Conservation (phyloP, 768 basidiomycete genomes). For the Crepidotus variabilis region DNA sequence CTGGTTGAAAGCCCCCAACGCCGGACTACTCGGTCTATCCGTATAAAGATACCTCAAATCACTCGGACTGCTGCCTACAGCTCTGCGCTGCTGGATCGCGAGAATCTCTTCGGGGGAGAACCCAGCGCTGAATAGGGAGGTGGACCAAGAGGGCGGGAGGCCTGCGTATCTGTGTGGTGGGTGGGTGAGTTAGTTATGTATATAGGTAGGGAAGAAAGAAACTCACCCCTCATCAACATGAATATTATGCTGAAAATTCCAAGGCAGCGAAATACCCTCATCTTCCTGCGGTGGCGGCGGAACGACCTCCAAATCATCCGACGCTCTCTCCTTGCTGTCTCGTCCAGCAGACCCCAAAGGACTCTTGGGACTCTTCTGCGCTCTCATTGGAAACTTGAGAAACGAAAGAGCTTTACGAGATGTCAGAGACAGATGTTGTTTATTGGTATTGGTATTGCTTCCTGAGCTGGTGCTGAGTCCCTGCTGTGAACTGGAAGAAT, state of each 20-base stretch:
- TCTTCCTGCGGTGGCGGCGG: slow-evolving; percentile 38
- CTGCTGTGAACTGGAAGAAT: neutral
- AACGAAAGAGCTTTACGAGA: slow-evolving; percentile 18
- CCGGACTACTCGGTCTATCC: slow-evolving; percentile 33
- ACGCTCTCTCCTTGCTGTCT: slow-evolving; percentile 1
- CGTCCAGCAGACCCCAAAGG: slow-evolving; percentile 5
- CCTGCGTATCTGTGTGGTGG: slow-evolving; percentile 45
- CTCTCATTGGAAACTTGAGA: slow-evolving; percentile 38
- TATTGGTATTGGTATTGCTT: neutral
- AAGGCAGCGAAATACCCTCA: slow-evolving; percentile 62
- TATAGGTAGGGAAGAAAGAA: slow-evolving; percentile 2
- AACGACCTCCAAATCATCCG: slow-evolving; percentile 19
- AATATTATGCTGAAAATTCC: slow-evolving; percentile 62
- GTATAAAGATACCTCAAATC: slow-evolving; percentile 23
- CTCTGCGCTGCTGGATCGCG: slow-evolving; percentile 45
- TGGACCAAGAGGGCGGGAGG: slow-evolving; percentile 72
- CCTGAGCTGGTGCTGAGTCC: neutral
- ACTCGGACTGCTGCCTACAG: slow-evolving; percentile 13
- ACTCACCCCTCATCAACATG: slow-evolving; percentile 62
- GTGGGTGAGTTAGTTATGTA: neutral
- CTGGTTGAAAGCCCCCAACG: slow-evolving; percentile 10
- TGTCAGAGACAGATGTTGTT: neutral
- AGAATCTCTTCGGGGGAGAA: slow-evolving; percentile 70
- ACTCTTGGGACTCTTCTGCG: slow-evolving; percentile 27
- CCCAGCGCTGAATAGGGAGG: slow-evolving; percentile 55